phyloP scores from a whole-genome alignment of 768 basidiomycete species.

The Tremella yokohamensis region DNA sequence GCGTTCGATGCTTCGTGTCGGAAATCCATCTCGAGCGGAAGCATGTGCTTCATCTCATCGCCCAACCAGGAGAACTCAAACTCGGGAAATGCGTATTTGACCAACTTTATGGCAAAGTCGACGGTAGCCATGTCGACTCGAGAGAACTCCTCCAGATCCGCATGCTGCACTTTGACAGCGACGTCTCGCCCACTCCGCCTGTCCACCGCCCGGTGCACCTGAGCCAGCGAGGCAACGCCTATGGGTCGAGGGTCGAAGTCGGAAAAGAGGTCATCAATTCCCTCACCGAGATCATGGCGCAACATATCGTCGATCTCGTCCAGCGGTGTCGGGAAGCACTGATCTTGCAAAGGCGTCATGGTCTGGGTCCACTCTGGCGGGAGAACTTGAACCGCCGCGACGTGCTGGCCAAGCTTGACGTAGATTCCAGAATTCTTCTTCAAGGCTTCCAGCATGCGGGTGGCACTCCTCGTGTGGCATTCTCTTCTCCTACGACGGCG shows the following conservation, averaged over 20 bases:
- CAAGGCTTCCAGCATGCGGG: slow-evolving; percentile 73
- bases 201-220: slow-evolving; percentile 82
- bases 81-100: slow-evolving; percentile 89
- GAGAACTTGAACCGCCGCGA: slow-evolving; percentile 62
- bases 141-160: slow-evolving; percentile 85
- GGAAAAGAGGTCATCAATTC: slow-evolving; percentile 69
- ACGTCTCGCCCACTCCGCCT: slow-evolving; percentile 68
- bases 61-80: slow-evolving; percentile 93
- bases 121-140: slow-evolving; percentile 65
- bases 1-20: slow-evolving; percentile 84
- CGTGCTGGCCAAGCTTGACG: slow-evolving; percentile 72
- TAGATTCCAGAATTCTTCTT: slow-evolving; percentile 65
- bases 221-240: slow-evolving; percentile 89
- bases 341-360: slow-evolving; percentile 66
- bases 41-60: slow-evolving; percentile 76
- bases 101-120: slow-evolving; percentile 63
- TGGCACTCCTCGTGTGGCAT: slow-evolving; percentile 80
- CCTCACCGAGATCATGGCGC: slow-evolving; percentile 64
- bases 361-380: slow-evolving; percentile 63
- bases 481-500: slow-evolving; percentile 65
- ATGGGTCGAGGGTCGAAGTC: slow-evolving; percentile 84
- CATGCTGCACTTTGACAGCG: slow-evolving; percentile 80
- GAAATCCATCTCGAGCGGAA: slow-evolving; percentile 92
- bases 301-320: slow-evolving; percentile 73
- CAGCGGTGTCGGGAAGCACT: slow-evolving; percentile 83